These are phyloP conservation scores for Perkinsus chesapeaki DNA, from an alignment of 169 alveolate species.

Conservation along the genomic window DNA sequence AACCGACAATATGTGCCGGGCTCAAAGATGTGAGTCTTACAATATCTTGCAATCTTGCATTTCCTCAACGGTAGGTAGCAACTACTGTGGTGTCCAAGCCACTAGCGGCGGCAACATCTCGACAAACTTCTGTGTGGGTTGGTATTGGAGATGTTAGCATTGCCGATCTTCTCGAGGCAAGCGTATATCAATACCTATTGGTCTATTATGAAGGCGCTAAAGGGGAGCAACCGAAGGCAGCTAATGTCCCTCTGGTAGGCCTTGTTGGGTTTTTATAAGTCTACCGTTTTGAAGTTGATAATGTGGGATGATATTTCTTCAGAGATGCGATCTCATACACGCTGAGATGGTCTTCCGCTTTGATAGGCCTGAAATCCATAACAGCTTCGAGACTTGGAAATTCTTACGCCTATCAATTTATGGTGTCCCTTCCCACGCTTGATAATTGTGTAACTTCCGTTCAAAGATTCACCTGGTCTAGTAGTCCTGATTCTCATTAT, in stretches of 20 bases:
- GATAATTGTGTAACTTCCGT: too few species aligned
- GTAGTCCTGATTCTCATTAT: too few species aligned
- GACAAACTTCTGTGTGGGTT: background rate
- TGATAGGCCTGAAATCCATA: too few species aligned
- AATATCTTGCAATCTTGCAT: background rate
- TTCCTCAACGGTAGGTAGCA: background rate
- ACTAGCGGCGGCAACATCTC: background rate
- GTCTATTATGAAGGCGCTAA: background rate
- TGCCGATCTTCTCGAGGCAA: background rate
- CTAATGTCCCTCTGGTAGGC: background rate
- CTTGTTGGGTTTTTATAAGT: background rate
- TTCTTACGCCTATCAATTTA: too few species aligned
- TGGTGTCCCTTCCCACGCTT: too few species aligned
- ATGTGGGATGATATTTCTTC: background rate
- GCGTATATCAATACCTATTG: background rate
- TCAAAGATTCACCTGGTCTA: too few species aligned
- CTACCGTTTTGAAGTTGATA: background rate
- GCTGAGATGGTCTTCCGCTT: background rate
- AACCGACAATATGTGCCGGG: background rate
- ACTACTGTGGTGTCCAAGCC: background rate
- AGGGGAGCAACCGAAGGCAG: background rate
- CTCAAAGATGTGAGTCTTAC: background rate
- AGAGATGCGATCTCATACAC: background rate
- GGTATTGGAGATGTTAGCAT: background rate
- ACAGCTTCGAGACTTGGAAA: too few species aligned